phyloP scores from a whole-genome alignment of 2,329 filamentous ascomycete genomes.

The Trichoderma sp. region DNA sequence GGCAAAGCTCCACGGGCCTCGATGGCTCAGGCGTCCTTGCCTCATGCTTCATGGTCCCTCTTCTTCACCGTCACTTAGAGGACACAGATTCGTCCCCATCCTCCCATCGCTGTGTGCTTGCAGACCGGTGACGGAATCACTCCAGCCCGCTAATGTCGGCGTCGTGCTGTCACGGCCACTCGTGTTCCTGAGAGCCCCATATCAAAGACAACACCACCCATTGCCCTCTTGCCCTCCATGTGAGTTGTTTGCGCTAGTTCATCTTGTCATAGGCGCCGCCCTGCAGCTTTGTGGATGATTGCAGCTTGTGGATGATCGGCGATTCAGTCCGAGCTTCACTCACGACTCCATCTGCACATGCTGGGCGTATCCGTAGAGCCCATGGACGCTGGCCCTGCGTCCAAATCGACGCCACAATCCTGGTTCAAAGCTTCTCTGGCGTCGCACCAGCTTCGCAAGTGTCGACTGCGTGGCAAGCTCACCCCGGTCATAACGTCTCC shows the following conservation, averaged over 20 bases:
- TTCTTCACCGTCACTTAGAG: conserved; percentile 21
- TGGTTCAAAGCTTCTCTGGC: neutral
- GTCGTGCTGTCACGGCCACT: conserved; percentile 9
- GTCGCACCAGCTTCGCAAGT: conserved; percentile 2
- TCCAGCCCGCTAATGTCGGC: conserved; percentile 19
- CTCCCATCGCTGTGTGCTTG: conserved; percentile 11
- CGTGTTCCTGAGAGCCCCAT: conserved; percentile 11
- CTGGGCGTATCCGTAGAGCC: neutral
- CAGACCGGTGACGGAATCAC: conserved; percentile 14
- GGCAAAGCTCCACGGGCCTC: conserved; percentile 16
- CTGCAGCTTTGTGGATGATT: conserved; percentile 25
- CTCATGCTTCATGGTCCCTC: too few species aligned
- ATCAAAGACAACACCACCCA: neutral
- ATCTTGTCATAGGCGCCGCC: conserved; percentile 7
- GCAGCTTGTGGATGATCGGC: conserved; percentile 16
- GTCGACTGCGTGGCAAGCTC: conserved; percentile 11
- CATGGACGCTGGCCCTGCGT: conserved; percentile 8
- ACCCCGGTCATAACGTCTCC: neutral
- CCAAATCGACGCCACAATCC: conserved; percentile 5
- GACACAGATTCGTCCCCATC: neutral
- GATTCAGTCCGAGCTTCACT: conserved; percentile 25
- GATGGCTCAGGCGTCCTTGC: neutral
- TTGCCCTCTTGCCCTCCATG: conserved; percentile 4
- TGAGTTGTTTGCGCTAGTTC: conserved; percentile 22
- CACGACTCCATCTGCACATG: neutral